phyloP scores from a whole-genome alignment of 2,329 filamentous ascomycete genomes.

The Venturia asperata region DNA sequence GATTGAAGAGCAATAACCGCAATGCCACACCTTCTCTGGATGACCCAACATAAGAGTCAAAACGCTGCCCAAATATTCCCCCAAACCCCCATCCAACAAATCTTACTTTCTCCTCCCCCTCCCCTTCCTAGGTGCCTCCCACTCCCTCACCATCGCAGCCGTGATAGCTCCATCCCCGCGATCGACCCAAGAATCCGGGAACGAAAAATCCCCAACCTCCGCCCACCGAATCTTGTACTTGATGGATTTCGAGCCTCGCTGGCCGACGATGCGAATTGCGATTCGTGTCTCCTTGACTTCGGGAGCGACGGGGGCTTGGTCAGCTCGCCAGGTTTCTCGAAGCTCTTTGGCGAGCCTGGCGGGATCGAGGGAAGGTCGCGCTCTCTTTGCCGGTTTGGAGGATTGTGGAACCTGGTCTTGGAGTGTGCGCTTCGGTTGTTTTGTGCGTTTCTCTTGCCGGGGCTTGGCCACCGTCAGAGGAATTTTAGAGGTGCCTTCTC shows the following conservation, averaged over 20 bases:
- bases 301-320: not conserved
- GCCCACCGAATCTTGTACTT: constrained; percentile 2
- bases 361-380: not conserved
- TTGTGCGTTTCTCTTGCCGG: not conserved
- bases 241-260: not conserved
- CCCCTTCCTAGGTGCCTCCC: not conserved
- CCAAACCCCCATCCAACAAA: not conserved
- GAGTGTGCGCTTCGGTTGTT: not conserved
- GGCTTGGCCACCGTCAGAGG: not conserved
- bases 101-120: not conserved
- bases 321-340: not conserved
- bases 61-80: not conserved
- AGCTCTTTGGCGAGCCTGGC: not conserved
- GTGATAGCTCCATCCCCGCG: not conserved
- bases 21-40: not conserved
- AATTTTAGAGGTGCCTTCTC: not conserved
- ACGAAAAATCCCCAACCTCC: not conserved
- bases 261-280: not conserved
- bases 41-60: not conserved
- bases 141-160: not conserved
- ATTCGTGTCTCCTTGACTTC: not conserved
- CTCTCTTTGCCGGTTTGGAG: not conserved
- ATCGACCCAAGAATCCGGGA: not conserved
- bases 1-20: not conserved
- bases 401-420: not conserved